Conservation (phyloP, 139 green algal species). For the Astrephomene gubernaculifera region DNA sequence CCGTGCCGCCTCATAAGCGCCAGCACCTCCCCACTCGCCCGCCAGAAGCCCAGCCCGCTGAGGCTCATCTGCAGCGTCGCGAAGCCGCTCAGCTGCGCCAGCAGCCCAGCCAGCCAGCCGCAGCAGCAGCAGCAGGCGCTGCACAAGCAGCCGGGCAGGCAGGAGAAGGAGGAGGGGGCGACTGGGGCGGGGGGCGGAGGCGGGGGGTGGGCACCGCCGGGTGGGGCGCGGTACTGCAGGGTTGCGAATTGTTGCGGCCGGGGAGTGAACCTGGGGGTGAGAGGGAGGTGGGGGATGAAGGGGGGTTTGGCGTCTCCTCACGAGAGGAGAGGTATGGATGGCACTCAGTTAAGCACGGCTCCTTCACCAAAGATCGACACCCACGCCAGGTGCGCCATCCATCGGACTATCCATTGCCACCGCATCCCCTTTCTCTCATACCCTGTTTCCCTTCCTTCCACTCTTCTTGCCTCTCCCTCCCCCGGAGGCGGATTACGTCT, state of each 20-base stretch:
- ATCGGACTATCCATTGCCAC: background rate
- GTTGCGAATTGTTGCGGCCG: too few species aligned
- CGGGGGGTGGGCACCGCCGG: too few species aligned
- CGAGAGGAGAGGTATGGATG: background rate
- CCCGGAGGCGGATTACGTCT: too few species aligned
- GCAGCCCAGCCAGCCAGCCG: background rate
- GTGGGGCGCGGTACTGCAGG: too few species aligned
- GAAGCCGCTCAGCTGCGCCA: slow-evolving; percentile 27
- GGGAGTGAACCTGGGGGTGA: background rate
- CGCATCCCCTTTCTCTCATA: background rate
- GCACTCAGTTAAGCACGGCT: background rate
- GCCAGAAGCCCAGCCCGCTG: slow-evolving; percentile 20
- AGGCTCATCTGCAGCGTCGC: slow-evolving; percentile 29
- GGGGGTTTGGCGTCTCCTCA: background rate
- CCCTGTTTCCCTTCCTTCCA: background rate
- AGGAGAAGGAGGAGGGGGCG: background rate
- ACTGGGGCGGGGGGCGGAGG: background rate
- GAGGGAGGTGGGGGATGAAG: background rate
- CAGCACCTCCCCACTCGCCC: background rate
- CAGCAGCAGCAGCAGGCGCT: background rate
- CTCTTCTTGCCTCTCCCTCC: background rate
- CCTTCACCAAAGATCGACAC: background rate
- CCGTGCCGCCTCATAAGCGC: slow-evolving; percentile 3
- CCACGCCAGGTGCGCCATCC: background rate
- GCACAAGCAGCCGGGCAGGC: background rate